A percentile compares a stretch with the other conserved stretches of the same genome.
Conservation (phyloP, 441 rosid species). For the Populus hybrid region DNA sequence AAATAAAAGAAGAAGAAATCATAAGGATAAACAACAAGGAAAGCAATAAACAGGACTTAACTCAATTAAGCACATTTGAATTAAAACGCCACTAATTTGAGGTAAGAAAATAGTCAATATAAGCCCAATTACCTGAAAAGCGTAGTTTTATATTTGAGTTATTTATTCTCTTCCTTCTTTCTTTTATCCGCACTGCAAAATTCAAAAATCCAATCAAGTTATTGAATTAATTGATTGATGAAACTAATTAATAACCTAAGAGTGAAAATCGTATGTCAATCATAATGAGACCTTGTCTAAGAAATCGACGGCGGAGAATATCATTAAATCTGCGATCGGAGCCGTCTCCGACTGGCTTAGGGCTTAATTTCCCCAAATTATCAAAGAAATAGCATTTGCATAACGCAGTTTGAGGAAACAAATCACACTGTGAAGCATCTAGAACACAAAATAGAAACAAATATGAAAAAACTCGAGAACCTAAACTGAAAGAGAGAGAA, state of each 20-base stretch:
- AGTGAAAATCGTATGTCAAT: background rate
- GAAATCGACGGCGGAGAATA: slow-evolving; percentile 73
- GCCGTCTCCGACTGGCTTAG: slow-evolving; percentile 31
- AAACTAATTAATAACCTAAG: background rate
- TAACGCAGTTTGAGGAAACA: slow-evolving; percentile 55
- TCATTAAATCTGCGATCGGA: slow-evolving; percentile 58
- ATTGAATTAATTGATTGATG: background rate
- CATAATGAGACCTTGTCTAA: slow-evolving; percentile 54
- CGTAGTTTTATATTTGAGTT: slow-evolving; percentile 29
- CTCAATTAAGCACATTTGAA: background rate
- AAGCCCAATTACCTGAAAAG: slow-evolving; percentile 37
- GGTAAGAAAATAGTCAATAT: background rate
- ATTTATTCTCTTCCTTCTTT: slow-evolving; percentile 37
- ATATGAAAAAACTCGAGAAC: background rate
- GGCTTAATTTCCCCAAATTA: slow-evolving; percentile 57
- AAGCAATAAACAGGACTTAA: background rate
- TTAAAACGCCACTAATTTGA: background rate
- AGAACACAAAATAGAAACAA: background rate
- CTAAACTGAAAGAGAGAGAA: background rate
- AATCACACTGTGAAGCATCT: slow-evolving; percentile 59
- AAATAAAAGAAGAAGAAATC: background rate
- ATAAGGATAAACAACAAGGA: background rate
- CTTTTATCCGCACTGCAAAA: slow-evolving; percentile 48
- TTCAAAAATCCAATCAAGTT: slow-evolving; percentile 5
- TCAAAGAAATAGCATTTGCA: slow-evolving; percentile 90